These are phyloP conservation scores for Yamadazyma friedrichii DNA, from an alignment of 1,139 yeast species.

Conservation along the genomic window DNA sequence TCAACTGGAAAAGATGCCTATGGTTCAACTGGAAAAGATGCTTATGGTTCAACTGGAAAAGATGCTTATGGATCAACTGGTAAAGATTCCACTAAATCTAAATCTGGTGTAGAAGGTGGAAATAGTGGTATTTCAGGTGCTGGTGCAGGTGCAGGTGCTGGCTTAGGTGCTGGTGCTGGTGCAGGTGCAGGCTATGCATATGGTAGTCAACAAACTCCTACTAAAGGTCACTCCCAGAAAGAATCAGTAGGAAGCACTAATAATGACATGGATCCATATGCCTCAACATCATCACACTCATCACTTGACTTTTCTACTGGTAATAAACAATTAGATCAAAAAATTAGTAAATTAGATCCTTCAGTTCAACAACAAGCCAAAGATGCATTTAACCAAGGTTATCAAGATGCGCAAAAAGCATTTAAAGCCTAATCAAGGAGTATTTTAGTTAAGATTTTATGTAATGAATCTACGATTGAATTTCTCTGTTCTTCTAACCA, in stretches of 20 bases:
- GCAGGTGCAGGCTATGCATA: constrained; percentile 3
- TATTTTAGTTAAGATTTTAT: neutral
- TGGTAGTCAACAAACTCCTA: neutral
- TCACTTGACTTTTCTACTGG: constrained; percentile 29
- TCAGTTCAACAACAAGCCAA: constrained; percentile 36
- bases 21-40: constrained; percentile 3
- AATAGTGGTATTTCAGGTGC: constrained; percentile 1
- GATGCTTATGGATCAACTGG: constrained; percentile 5
- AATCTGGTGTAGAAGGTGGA: constrained; percentile 3
- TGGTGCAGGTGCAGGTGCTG: constrained; percentile 2
- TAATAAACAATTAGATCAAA: constrained; percentile 31
- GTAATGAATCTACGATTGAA: constrained; percentile 3
- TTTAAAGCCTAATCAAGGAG: constrained; percentile 17
- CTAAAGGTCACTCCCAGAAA: constrained; percentile 8
- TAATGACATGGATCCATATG: constrained; percentile 7
- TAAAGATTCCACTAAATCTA: neutral
- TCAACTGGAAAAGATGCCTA: constrained; percentile 3
- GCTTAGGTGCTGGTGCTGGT: constrained; percentile 1
- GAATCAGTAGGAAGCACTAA: constrained; percentile 8
- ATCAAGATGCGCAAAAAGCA: constrained; percentile 33
- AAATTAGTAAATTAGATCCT: constrained; percentile 34
- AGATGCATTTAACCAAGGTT: constrained; percentile 38
- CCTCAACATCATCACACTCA: constrained; percentile 8
- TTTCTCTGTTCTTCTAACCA: neutral
- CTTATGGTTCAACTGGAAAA: constrained; percentile 3